These are phyloP conservation scores for Xenoacremonium recifei DNA, from an alignment of 2,329 filamentous ascomycete species.

Conservation along the genomic window DNA sequence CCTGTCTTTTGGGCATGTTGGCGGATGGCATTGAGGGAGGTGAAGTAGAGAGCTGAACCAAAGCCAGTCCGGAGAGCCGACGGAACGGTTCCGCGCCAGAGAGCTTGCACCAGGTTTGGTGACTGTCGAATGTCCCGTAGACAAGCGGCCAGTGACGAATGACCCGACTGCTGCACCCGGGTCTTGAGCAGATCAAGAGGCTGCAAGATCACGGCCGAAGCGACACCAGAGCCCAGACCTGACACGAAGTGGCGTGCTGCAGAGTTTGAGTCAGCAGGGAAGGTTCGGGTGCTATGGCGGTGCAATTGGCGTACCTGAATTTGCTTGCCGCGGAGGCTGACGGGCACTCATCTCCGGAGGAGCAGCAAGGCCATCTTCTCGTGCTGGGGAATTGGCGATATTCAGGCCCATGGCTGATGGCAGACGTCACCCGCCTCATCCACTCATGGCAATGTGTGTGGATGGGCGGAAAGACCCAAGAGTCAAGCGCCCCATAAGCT, in stretches of 20 bases:
- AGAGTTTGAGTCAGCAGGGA: conserved; percentile 14
- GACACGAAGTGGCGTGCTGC: conserved; percentile 83
- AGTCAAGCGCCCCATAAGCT: conserved; percentile 16
- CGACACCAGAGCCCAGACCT: conserved; percentile 81
- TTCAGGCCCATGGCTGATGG: conserved; percentile 24
- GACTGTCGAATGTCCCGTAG: conserved; percentile 48
- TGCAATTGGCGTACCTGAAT: conserved; percentile 23
- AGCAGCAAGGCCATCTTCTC: conserved; percentile 17
- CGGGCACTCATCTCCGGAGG: conserved; percentile 15
- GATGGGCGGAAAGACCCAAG: conserved; percentile 17
- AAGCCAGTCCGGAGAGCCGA: conserved; percentile 92
- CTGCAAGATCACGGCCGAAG: conserved; percentile 87
- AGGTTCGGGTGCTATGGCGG: conserved; percentile 5
- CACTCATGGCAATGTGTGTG: conserved; percentile 17
- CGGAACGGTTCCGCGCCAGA: conserved; percentile 92
- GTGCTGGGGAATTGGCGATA: conserved; percentile 19
- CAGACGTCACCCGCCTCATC: conserved; percentile 18
- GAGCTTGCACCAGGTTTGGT: conserved; percentile 61
- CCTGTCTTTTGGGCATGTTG: conserved; percentile 49
- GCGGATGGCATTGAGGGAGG: conserved; percentile 79
- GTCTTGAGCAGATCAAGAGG: conserved; percentile 97
- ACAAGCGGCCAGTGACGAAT: conserved; percentile 56
- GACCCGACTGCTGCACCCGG: conserved; percentile 83
- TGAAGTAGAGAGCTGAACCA: conserved; percentile 93
- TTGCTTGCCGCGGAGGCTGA: conserved; percentile 18